A percentile compares a stretch with the other conserved stretches of the same genome.
Conservation (phyloP, 371 early-diverging fungal genomes). For the Mucor saturninus region DNA sequence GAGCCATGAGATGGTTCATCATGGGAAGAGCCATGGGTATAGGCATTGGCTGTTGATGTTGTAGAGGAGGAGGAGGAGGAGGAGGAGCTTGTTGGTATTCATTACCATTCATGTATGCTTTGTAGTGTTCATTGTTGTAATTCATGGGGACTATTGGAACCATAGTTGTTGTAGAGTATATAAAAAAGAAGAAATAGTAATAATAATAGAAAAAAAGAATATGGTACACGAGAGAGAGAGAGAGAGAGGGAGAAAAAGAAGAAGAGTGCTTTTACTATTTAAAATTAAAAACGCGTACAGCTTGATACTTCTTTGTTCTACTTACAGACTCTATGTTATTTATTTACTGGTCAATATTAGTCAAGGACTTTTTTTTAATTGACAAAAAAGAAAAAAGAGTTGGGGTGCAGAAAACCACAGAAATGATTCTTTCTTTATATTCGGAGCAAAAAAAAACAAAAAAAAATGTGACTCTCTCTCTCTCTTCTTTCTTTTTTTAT, state of each 20-base stretch:
- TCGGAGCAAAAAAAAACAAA: background rate
- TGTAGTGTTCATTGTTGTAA: conserved; percentile 35
- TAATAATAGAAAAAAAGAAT: background rate
- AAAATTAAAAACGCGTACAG: background rate
- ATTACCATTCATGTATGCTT: conserved; percentile 26
- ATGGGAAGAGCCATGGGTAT: conserved; percentile 36
- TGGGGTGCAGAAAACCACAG: too few relatives aligned
- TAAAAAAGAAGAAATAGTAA: background rate
- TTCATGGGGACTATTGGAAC: conserved; percentile 28
- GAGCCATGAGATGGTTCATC: conserved; percentile 28
- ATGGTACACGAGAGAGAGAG: background rate
- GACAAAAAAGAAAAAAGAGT: background rate
- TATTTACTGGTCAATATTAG: background rate
- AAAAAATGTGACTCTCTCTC: background rate
- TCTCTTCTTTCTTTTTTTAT: too few relatives aligned
- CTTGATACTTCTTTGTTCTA: background rate
- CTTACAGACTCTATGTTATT: background rate
- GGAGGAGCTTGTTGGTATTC: conserved; percentile 23
- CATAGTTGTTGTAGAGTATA: conserved; percentile 9
- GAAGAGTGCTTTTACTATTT: background rate
- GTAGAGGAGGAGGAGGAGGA: conserved; percentile 10
- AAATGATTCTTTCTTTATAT: too few relatives aligned
- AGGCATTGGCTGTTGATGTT: conserved; percentile 37
- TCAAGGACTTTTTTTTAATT: background rate
- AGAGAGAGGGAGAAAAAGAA: background rate